Percentiles rank a stretch among this genome's conserved stretches.
Conservation (phyloP, 352 stramenopile species). For the Globisporangium okanoganense region DNA sequence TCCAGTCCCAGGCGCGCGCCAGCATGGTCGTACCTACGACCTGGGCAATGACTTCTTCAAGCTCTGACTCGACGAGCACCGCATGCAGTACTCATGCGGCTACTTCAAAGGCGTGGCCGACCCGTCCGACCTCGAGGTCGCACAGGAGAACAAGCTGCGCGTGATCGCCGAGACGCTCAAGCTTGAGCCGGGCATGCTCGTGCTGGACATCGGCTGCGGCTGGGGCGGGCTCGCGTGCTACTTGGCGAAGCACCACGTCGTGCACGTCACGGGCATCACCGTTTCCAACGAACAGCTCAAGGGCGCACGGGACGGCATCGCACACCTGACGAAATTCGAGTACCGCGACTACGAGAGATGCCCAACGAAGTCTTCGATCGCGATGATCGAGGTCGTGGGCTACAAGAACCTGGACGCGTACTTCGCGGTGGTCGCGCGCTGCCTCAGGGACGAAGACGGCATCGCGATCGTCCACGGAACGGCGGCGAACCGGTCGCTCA, state of each 20-base stretch:
- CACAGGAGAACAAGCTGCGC: conserved; percentile 85
- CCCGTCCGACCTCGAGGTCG: conserved; percentile 71
- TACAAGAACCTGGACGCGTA: conserved; percentile 85
- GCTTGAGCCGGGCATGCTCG: conserved; percentile 75
- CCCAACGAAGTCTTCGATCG: conserved; percentile 65
- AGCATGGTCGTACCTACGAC: conserved; percentile 86
- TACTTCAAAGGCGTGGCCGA: conserved; percentile 80
- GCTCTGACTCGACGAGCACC: conserved; percentile 83
- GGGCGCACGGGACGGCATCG: conserved; percentile 66
- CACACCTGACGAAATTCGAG: conserved; percentile 78
- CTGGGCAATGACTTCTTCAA: conserved; percentile 89
- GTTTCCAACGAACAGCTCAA: conserved; percentile 88
- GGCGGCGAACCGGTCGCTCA: conserved; percentile 70
- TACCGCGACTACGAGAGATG: conserved; percentile 89
- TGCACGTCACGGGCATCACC: conserved; percentile 86
- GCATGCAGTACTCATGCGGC: conserved; percentile 85
- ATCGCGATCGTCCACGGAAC: conserved; percentile 77
- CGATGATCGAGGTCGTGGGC: conserved; percentile 86
- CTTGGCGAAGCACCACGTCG: conserved; percentile 77
- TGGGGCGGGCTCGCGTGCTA: conserved; percentile 86
- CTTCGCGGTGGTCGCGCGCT: conserved; percentile 73
- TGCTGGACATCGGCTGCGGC: conserved; percentile 88
- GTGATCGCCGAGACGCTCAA: conserved; percentile 86
- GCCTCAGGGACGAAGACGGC: conserved; percentile 67
- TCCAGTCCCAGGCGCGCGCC: conserved; percentile 71